Conservation (phyloP, 176 grass and related monocot species). For the Avena eriantha region DNA sequence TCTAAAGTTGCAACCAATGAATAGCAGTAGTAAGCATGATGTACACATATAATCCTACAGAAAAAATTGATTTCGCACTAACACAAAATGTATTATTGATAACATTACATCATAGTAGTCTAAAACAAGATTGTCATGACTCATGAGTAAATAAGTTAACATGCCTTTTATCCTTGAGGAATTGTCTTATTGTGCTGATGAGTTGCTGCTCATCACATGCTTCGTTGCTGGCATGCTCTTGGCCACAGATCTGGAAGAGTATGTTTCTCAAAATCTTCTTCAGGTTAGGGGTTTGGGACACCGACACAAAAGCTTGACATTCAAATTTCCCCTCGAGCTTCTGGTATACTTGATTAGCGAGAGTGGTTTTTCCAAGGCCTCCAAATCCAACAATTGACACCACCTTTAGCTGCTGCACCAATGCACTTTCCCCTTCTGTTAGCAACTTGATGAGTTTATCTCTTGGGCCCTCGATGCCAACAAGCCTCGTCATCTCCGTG, state of each 20-base stretch:
- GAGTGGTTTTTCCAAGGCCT: conserved; percentile 37
- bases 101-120: background rate
- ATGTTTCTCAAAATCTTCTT: conserved; percentile 35
- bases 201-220: conserved; percentile 12
- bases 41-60: background rate
- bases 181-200: conserved; percentile 22
- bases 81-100: background rate
- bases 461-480: conserved; percentile 24
- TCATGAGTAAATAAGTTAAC: background rate
- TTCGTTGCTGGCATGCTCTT: background rate
- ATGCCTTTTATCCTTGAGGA: conserved; percentile 34
- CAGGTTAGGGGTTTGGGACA: conserved; percentile 27
- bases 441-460: conserved; percentile 33
- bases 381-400: conserved; percentile 29
- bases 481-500: background rate
- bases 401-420: conserved; percentile 24
- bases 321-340: conserved; percentile 33
- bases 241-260: conserved; percentile 17
- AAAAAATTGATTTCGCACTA: background rate
- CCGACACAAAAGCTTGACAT: conserved; percentile 31
- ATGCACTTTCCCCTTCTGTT: background rate
- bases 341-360: conserved; percentile 17
- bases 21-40: background rate
- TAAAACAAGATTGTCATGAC: background rate
- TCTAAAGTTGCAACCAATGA: background rate